Percentiles rank a stretch among this genome's conserved stretches.
phyloP scores from a whole-genome alignment of 2,329 filamentous ascomycete species.

The Boeremia lycopersici region DNA sequence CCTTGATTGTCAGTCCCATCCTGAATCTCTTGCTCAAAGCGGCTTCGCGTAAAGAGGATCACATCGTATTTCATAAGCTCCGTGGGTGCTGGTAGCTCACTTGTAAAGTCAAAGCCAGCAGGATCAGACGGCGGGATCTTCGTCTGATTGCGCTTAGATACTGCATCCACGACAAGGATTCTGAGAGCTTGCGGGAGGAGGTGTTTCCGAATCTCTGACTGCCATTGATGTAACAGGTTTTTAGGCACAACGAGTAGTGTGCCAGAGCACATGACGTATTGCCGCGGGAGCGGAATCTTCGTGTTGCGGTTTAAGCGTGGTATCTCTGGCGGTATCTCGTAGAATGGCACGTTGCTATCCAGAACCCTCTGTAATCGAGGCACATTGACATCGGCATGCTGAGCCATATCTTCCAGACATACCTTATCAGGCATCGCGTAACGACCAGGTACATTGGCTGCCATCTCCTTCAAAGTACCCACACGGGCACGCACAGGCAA shows the following conservation, averaged over 20 bases:
- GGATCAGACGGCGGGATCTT: conserved; percentile 15
- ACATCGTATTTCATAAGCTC: conserved; percentile 73
- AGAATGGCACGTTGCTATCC: conserved; percentile 44
- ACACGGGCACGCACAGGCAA: conserved; percentile 54
- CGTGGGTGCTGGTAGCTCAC: conserved; percentile 61
- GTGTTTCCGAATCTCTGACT: conserved; percentile 79
- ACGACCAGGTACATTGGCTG: conserved; percentile 70
- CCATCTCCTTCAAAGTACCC: conserved; percentile 75
- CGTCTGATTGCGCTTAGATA: conserved; percentile 29
- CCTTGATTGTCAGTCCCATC: conserved; percentile 56
- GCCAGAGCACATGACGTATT: conserved; percentile 68
- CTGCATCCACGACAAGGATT: conserved; percentile 64
- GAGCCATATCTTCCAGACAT: conserved; percentile 64
- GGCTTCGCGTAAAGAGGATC: conserved; percentile 74
- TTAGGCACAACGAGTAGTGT: conserved; percentile 82
- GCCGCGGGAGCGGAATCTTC: conserved; percentile 48
- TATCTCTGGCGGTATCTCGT: conserved; percentile 50
- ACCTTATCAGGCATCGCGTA: conserved; percentile 73
- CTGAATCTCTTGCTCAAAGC: conserved; percentile 72
- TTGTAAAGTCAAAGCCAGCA: conserved; percentile 42
- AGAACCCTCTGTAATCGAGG: conserved; percentile 31
- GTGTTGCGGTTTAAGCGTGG: conserved; percentile 52
- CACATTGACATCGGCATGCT: conserved; percentile 35
- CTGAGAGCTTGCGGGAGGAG: conserved; percentile 64
- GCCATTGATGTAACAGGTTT: conserved; percentile 86